Evolutionary conservation across 176 grass and related monocot genomes (phyloP).

Genomic region (Chrysopogon serrulatus): DNA sequence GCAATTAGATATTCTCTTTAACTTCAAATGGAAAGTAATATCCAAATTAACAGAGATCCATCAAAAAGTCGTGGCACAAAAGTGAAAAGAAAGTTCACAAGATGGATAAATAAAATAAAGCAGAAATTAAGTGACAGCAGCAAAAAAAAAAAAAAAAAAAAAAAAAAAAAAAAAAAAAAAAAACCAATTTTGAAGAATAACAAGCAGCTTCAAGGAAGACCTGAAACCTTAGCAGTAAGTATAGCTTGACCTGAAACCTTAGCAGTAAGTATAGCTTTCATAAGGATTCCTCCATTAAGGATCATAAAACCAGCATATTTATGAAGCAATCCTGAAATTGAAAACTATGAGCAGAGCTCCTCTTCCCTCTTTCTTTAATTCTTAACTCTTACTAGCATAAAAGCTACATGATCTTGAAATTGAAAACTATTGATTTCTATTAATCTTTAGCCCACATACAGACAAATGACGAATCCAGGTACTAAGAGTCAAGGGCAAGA

Average conservation of each 20-base stretch:
- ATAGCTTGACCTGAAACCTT: background rate
- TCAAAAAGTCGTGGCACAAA: background rate
- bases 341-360: background rate
- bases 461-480: background rate
- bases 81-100: background rate
- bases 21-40: background rate
- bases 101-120: background rate
- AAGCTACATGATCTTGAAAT: background rate
- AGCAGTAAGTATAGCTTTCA: background rate
- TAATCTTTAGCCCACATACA: background rate
- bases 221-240: background rate
- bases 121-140: background rate
- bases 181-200: background rate
- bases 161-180: too few relatives aligned
- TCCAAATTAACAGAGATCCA: background rate
- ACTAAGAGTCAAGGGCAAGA: background rate
- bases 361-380: background rate
- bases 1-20: background rate
- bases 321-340: background rate
- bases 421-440: background rate
- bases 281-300: background rate
- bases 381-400: background rate
- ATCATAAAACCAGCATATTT: background rate
- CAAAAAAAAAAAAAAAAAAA: too few relatives aligned
- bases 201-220: background rate